These are phyloP conservation scores for Cladosporium sp. DNA, from an alignment of 2,329 filamentous ascomycete species.

Conservation along the genomic window DNA sequence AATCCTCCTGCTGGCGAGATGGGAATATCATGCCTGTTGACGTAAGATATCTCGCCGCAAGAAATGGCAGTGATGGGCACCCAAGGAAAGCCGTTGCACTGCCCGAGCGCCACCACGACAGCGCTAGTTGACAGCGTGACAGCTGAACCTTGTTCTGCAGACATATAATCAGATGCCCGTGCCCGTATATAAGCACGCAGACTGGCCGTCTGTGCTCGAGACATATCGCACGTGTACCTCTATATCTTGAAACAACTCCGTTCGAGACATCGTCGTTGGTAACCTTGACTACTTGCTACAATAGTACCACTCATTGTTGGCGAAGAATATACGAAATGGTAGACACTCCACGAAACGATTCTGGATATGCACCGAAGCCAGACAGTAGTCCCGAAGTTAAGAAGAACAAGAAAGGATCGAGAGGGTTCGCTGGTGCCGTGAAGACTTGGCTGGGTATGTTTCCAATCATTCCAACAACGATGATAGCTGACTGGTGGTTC, in stretches of 20 bases:
- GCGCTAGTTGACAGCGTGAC: constrained; percentile 8
- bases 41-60: neutral
- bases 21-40: neutral
- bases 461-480: neutral
- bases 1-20: neutral
- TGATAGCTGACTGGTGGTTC: neutral
- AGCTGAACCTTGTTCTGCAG: constrained; percentile 8
- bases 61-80: neutral
- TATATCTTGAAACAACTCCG: neutral
- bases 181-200: neutral
- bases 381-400: neutral
- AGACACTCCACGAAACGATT: neutral
- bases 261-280: neutral
- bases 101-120: constrained; percentile 10
- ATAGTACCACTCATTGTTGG: neutral
- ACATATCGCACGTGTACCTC: neutral
- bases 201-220: neutral
- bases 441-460: constrained; percentile 2
- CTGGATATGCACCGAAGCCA: neutral
- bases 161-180: neutral
- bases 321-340: neutral
- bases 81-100: constrained; percentile 5
- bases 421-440: neutral
- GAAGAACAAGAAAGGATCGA: neutral
- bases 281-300: neutral